These are phyloP conservation scores for Leccinum variicolor DNA, from an alignment of 768 basidiomycete genomes.

Conservation along the genomic window DNA sequence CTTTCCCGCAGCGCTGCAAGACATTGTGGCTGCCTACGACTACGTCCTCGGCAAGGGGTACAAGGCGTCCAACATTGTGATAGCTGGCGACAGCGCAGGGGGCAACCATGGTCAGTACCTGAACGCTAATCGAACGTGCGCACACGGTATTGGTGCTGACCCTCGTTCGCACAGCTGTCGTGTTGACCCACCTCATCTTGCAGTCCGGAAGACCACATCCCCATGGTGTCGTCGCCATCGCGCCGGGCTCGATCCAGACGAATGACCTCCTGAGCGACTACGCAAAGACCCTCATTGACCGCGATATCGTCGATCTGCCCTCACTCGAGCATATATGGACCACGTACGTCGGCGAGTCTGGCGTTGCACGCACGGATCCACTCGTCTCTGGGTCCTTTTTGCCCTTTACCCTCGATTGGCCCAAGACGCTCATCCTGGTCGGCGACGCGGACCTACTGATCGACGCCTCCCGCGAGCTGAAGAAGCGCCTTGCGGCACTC, in stretches of 20 bases:
- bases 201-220: slow-evolving; percentile 53
- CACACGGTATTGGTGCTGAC: too few species aligned
- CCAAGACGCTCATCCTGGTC: slow-evolving; percentile 20
- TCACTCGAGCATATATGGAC: accelerated
- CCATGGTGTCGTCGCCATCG: slow-evolving; percentile 52
- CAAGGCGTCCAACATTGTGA: slow-evolving; percentile 11
- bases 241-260: slow-evolving; percentile 35
- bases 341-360: slow-evolving; percentile 14
- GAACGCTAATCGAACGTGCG: neutral
- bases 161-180: slow-evolving; percentile 9
- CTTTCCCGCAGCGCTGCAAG: slow-evolving; percentile 24
- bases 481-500: neutral
- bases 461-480: slow-evolving; percentile 12
- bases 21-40: slow-evolving; percentile 26
- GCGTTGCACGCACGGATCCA: slow-evolving; percentile 11
- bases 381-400: slow-evolving; percentile 16
- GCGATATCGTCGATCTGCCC: neutral
- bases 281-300: neutral
- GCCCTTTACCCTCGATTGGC: slow-evolving; percentile 18
- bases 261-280: neutral
- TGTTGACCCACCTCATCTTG: slow-evolving; percentile 33
- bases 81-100: slow-evolving; percentile 26
- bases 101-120: slow-evolving; percentile 22
- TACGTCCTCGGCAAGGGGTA: slow-evolving; percentile 24
- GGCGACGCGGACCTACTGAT: slow-evolving; percentile 15